Base-by-base conservation (phyloP, 768 basidiomycete species). In the Krasilnikovozyma curviuscula region DNA sequence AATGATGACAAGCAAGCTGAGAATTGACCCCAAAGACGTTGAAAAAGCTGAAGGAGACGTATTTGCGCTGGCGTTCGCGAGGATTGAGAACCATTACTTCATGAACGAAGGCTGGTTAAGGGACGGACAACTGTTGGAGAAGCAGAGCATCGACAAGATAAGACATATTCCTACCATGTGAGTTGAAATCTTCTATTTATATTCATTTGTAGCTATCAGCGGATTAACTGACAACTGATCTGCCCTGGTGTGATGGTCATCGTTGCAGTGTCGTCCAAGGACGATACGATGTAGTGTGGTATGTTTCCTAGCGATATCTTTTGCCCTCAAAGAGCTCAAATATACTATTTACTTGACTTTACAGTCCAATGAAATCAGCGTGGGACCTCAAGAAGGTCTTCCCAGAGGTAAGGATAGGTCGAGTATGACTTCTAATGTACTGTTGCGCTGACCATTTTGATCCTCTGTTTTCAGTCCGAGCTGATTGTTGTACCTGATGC, bases 61-160 rank as follows among this genome's bases (percentile, higher is more conserved):
- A 27, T 88, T 79, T 62, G 78, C 84, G 23, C 76, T 76, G 83
- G 56, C 57, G 1, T 60, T 58, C 46, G 62, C 62, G 7, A 52
- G 63, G 40, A 62, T 64, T 32, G 63, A 63, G 66, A 85, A 85
- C 58, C 84, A 89, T 19, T 41, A 13, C 6, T 19, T 40, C 27
- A 27, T 30, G 16, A n/a, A 14, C 41, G 84, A 76, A 79, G 61
- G 81, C 3, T 91, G 83, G 64, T 77, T 88, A 77, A 70, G 82
- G 19, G 81, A 86, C 8, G 83, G 88, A 0, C 83, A 89, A 61
- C 69, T 93, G 16, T 68, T 93, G 35, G 82, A 85, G 55, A 69
- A 70, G 54, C 81, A 83, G 65, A 73, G 76, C 55, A 82, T 91
- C 47, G 81, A 81, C n/a, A 51, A 46, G 49, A 28, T 53, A 55